Conservation (phyloP, 169 alveolate species). For the Cryptosporidium ubiquitum region DNA sequence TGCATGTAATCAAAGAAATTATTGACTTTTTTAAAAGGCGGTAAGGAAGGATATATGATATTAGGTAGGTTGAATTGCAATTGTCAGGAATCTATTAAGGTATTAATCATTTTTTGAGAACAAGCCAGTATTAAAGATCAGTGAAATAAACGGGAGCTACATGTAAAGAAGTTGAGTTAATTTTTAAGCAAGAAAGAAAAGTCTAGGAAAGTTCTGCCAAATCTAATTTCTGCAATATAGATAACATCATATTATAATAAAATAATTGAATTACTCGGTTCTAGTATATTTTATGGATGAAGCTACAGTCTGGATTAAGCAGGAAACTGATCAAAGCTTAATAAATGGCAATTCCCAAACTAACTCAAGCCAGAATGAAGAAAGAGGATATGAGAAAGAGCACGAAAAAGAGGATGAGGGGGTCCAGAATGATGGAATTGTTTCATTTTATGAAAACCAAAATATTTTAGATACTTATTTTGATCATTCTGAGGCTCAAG, state of each 20-base stretch:
- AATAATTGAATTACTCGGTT: neutral
- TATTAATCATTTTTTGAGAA: neutral
- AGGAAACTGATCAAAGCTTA: neutral
- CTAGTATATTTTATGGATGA: neutral
- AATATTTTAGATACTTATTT: conserved; percentile 43
- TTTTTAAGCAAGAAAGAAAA: neutral
- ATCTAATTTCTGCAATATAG: neutral
- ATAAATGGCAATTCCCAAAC: neutral
- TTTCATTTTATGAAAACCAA: conserved; percentile 52
- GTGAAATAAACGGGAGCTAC: neutral
- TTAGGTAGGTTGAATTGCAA: neutral
- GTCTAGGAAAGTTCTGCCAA: neutral
- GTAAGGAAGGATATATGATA: neutral
- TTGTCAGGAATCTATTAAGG: neutral
- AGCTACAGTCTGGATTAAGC: neutral
- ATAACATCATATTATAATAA: neutral
- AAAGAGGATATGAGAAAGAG: neutral
- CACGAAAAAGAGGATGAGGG: neutral
- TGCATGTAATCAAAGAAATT: neutral
- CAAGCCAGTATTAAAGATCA: no score
- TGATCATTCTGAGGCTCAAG: conserved; percentile 43
- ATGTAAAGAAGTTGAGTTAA: neutral
- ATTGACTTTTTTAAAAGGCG: neutral
- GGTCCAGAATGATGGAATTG: neutral
- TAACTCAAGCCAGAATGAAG: neutral